Conservation (phyloP, 441 rosid genomes). For the Adansonia rubrostipa region DNA sequence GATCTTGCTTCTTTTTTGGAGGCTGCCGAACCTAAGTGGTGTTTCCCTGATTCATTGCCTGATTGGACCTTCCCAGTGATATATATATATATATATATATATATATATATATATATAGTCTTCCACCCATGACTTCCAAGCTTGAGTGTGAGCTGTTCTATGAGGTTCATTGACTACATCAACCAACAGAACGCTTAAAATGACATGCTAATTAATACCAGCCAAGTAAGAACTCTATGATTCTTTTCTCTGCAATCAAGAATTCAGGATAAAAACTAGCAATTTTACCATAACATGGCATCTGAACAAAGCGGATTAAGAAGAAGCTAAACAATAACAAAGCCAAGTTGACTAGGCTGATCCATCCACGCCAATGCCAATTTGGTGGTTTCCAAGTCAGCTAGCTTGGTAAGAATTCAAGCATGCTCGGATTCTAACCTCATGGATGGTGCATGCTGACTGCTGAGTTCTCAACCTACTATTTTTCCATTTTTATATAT, state of each 20-base stretch:
- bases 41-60: conserved; percentile 82
- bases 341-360: conserved; percentile 9
- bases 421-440: conserved; percentile 9
- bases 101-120: not conserved
- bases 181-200: conserved; percentile 45
- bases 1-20: conserved; percentile 72
- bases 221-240: not conserved
- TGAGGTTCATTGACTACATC: conserved; percentile 30
- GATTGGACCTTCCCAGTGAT: conserved; percentile 80
- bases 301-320: conserved; percentile 8
- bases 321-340: not conserved
- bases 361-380: not conserved
- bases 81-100: conserved; percentile 34
- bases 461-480: not conserved
- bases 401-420: not conserved
- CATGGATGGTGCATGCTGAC: not conserved
- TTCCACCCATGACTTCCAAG: conserved; percentile 66
- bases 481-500: not conserved
- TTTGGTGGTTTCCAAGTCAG: not conserved
- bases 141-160: conserved; percentile 54
- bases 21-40: conserved; percentile 71
- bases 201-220: not conserved
- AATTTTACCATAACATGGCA: not conserved
- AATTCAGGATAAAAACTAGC: not conserved
- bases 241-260: not conserved